phyloP scores from a whole-genome alignment of 2,329 filamentous ascomycete genomes.

The Xylariaceae sp. region DNA sequence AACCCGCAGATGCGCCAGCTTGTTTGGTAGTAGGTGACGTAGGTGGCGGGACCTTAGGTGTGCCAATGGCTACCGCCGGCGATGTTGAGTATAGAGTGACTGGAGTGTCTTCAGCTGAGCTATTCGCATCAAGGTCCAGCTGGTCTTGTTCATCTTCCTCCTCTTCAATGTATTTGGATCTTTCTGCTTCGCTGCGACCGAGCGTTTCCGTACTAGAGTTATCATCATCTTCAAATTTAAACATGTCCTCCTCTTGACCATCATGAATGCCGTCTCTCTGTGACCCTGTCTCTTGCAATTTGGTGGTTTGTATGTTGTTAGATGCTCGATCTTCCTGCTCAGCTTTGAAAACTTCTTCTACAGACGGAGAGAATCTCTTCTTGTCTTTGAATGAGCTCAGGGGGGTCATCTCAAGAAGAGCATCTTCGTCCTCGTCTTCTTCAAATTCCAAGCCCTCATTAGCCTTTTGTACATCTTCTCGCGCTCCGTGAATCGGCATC shows the following conservation, averaged over 20 bases:
- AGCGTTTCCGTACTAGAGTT: neutral
- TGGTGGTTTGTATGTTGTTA: neutral
- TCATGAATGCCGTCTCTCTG: neutral
- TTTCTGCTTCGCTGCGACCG: slow-evolving; percentile 20
- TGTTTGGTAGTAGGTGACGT: slow-evolving; percentile 34
- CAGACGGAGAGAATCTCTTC: slow-evolving; percentile 27
- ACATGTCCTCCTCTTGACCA: slow-evolving; percentile 39
- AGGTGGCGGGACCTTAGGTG: slow-evolving; percentile 25
- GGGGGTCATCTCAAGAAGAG: slow-evolving; percentile 27
- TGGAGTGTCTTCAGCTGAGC: slow-evolving; percentile 12
- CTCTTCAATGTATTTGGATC: slow-evolving; percentile 31
- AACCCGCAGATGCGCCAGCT: slow-evolving; percentile 40
- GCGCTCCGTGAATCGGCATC: too few relatives aligned
- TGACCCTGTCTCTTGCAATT: neutral
- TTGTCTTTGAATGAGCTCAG: slow-evolving; percentile 27
- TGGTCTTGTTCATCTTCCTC: slow-evolving; percentile 27
- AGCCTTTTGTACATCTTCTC: neutral
- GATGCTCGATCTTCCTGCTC: neutral
- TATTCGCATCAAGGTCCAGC: slow-evolving; percentile 15
- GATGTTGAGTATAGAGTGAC: slow-evolving; percentile 40
- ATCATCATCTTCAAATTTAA: slow-evolving; percentile 41
- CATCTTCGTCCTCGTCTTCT: slow-evolving; percentile 17
- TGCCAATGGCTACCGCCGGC: slow-evolving; percentile 40
- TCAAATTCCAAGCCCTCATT: neutral
- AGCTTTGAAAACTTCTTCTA: neutral